Conservation (phyloP, 768 basidiomycete species). For the Termitomyces sp. region DNA sequence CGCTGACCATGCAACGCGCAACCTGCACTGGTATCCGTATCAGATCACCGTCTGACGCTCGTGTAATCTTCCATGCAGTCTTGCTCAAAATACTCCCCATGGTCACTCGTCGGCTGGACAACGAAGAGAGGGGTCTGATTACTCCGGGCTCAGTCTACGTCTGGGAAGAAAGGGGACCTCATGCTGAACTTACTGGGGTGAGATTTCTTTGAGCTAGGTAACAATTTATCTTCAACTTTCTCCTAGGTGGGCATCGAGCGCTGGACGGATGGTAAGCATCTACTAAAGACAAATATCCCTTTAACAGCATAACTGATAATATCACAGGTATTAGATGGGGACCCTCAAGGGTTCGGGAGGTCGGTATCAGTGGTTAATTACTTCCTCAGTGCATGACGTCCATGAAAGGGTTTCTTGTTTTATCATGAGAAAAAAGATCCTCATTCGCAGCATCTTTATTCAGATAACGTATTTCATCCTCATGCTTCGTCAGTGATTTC, state of each 20-base stretch:
- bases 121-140: conserved; percentile 68
- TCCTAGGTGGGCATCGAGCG: conserved; percentile 70
- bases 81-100: conserved; percentile 63
- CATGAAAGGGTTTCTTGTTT: conserved; percentile 64
- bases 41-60: conserved; percentile 45
- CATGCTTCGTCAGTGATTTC: conserved; percentile 17
- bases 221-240: neutral
- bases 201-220: conserved; percentile 15
- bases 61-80: conserved; percentile 72
- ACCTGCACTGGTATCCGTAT: conserved; percentile 47
- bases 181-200: conserved; percentile 69
- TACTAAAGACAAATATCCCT: neutral
- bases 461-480: conserved; percentile 37
- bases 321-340: conserved; percentile 63
- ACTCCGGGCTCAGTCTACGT: conserved; percentile 75
- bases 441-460: conserved; percentile 38
- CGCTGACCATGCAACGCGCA: conserved; percentile 36
- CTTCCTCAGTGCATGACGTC: conserved; percentile 1
- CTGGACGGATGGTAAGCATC: conserved; percentile 64
- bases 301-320: neutral
- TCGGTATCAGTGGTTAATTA: conserved; percentile 21
- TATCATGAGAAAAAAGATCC: conserved; percentile 69
- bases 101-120: conserved; percentile 70
- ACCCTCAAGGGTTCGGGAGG: conserved; percentile 73
- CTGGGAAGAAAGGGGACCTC: conserved; percentile 78